A percentile compares a stretch with the other conserved stretches of the same genome.
Evolutionary conservation across 2,329 filamentous ascomycete species (phyloP).

Genomic region (Cytospora schulzeri): DNA sequence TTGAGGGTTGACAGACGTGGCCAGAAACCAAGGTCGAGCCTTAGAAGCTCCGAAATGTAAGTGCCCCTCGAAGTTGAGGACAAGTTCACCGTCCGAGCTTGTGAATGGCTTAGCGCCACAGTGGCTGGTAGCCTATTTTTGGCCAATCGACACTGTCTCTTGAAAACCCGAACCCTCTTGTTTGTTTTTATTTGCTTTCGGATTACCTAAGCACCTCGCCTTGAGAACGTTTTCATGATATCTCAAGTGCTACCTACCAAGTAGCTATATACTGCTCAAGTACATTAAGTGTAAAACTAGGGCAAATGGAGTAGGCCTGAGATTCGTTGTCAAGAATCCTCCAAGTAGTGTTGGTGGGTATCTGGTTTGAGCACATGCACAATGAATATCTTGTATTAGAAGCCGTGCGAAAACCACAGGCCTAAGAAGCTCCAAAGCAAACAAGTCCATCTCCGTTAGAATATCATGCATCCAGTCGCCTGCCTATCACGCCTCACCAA

Average conservation of each 20-base stretch:
- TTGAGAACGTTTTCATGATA: too few relatives aligned
- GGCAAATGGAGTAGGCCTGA: not conserved
- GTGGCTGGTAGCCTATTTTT: slow-evolving; percentile 23
- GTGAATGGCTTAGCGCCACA: slow-evolving; percentile 24
- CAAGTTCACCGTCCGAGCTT: slow-evolving; percentile 29
- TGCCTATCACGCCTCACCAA: not conserved
- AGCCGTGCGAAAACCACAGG: not conserved
- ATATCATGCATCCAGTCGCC: not conserved
- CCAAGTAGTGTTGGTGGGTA: not conserved
- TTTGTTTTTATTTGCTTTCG: not conserved
- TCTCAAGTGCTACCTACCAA: not conserved
- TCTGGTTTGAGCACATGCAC: not conserved
- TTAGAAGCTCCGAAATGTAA: slow-evolving; percentile 21
- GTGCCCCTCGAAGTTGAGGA: slow-evolving; percentile 27
- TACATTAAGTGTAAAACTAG: too few relatives aligned
- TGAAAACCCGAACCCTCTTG: not conserved
- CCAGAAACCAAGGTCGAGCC: slow-evolving; percentile 24
- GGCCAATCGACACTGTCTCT: slow-evolving; percentile 13
- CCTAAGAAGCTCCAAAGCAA: not conserved
- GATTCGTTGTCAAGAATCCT: too few relatives aligned
- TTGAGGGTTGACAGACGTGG: slow-evolving; percentile 26
- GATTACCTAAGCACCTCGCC: not conserved
- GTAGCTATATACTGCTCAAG: not conserved
- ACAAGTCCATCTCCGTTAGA: not conserved
- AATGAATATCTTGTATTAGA: not conserved